A percentile compares a stretch with the other conserved stretches of the same genome.
Conservation (phyloP, 2,329 filamentous ascomycete species). For the Beauveria pseudobassiana region DNA sequence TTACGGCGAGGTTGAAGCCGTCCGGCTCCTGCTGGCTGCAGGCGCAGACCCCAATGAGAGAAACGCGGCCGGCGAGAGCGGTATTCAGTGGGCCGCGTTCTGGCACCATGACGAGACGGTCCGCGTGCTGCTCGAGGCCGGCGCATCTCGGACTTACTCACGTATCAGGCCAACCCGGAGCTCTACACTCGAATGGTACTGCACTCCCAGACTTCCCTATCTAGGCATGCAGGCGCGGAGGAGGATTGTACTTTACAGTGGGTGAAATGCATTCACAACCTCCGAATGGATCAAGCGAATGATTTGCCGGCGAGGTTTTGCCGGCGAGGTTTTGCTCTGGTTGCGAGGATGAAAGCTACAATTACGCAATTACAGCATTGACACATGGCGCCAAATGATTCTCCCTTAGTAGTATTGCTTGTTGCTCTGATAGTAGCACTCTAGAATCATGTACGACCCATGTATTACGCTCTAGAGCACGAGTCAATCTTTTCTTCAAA, state of each 20-base stretch:
- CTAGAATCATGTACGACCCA: too few relatives aligned
- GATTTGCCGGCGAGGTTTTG: too few relatives aligned
- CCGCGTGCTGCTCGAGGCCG: not conserved
- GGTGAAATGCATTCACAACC: too few relatives aligned
- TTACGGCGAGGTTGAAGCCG: slow-evolving; percentile 7
- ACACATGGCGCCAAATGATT: too few relatives aligned
- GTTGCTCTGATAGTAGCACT: too few relatives aligned
- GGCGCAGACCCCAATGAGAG: slow-evolving; percentile 7
- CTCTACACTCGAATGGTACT: not conserved
- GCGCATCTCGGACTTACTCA: slow-evolving; percentile 1
- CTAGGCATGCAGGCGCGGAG: not conserved
- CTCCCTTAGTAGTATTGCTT: too few relatives aligned
- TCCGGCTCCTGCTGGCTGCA: slow-evolving; percentile 1
- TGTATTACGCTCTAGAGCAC: too few relatives aligned
- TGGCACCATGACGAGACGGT: slow-evolving; percentile 3
- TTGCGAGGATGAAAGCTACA: too few relatives aligned
- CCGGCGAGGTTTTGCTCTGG: too few relatives aligned
- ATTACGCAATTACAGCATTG: too few relatives aligned
- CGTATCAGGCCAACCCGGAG: not conserved
- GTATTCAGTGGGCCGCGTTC: slow-evolving; percentile 9
- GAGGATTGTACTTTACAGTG: not conserved
- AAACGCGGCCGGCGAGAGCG: not conserved
- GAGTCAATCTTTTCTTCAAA: too few relatives aligned
- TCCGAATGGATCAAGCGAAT: too few relatives aligned
- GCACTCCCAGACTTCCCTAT: not conserved